Evolutionary conservation across 495 filamentous ascomycete genomes (phyloP).

Genomic region (Aspergillus mulundensis): DNA sequence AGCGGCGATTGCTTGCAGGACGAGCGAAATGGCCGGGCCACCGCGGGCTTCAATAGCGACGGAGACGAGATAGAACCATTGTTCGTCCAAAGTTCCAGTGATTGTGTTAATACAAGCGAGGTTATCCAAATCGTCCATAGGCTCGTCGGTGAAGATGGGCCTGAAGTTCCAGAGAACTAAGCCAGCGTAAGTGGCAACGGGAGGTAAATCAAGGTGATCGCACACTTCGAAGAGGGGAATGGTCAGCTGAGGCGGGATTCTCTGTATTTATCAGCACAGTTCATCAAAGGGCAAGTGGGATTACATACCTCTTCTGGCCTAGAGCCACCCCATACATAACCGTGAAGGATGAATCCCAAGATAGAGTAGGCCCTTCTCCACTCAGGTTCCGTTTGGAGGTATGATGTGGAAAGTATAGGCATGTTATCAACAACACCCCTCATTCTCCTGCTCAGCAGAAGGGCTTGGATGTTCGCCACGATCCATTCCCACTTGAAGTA

Average conservation of each 20-base stretch:
- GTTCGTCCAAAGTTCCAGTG: constrained; percentile 94
- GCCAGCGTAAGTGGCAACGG: constrained; percentile 91
- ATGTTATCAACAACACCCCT: constrained; percentile 71
- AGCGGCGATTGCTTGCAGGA: constrained; percentile 82
- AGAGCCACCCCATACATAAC: constrained; percentile 92
- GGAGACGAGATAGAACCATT: constrained; percentile 83
- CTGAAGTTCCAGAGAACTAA: constrained; percentile 96
- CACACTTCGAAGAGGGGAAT: constrained; percentile 78
- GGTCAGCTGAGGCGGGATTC: constrained; percentile 78
- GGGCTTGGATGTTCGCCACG: constrained; percentile 74
- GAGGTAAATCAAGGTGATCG: constrained; percentile 76
- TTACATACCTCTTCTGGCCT: constrained; percentile 64
- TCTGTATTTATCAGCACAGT: constrained; percentile 41
- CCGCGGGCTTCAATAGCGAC: constrained; percentile 94
- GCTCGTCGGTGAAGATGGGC: constrained; percentile 75
- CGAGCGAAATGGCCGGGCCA: constrained; percentile 80
- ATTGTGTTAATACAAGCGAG: constrained; percentile 81
- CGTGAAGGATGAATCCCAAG: constrained; percentile 83
- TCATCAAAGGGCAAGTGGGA: neutral
- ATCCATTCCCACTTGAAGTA: constrained; percentile 91
- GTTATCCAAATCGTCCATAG: constrained; percentile 77
- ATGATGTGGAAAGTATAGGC: constrained; percentile 74
- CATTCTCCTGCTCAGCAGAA: constrained; percentile 79
- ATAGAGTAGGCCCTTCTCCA: constrained; percentile 89
- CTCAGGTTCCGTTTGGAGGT: constrained; percentile 76